A percentile compares a stretch with the other conserved stretches of the same genome.
Conservation (phyloP, 2,329 filamentous ascomycete species). For the Helicocarpus griseus region DNA sequence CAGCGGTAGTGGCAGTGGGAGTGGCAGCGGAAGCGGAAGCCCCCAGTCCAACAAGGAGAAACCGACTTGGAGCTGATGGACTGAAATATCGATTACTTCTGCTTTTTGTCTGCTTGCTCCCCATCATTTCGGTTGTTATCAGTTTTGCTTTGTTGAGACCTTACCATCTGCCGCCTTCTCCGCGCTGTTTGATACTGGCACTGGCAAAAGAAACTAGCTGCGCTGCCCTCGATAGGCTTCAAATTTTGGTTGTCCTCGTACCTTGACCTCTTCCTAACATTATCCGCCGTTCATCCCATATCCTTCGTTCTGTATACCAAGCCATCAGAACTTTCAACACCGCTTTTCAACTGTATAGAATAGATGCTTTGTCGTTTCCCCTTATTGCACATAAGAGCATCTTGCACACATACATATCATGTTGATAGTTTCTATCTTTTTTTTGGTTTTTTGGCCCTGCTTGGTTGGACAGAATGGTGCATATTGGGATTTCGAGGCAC, state of each 20-base stretch:
- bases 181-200: neutral
- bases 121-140: constrained; percentile 1
- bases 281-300: neutral
- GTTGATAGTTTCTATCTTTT: neutral
- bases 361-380: neutral
- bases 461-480: neutral
- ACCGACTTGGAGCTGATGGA: constrained; percentile 15
- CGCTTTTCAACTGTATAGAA: neutral
- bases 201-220: neutral
- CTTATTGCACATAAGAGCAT: neutral
- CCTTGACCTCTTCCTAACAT: neutral
- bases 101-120: neutral
- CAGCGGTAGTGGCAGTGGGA: constrained; percentile 26
- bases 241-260: neutral
- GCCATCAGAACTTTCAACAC: neutral
- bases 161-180: neutral
- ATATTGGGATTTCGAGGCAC: neutral
- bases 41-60: constrained; percentile 30
- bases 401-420: neutral
- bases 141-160: neutral
- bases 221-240: neutral
- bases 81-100: neutral
- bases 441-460: neutral
- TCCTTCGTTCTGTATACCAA: neutral
- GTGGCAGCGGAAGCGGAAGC: constrained; percentile 33